Evolutionary conservation across 257 asterid species (phyloP).

Genomic region (Solanum virginianum): DNA sequence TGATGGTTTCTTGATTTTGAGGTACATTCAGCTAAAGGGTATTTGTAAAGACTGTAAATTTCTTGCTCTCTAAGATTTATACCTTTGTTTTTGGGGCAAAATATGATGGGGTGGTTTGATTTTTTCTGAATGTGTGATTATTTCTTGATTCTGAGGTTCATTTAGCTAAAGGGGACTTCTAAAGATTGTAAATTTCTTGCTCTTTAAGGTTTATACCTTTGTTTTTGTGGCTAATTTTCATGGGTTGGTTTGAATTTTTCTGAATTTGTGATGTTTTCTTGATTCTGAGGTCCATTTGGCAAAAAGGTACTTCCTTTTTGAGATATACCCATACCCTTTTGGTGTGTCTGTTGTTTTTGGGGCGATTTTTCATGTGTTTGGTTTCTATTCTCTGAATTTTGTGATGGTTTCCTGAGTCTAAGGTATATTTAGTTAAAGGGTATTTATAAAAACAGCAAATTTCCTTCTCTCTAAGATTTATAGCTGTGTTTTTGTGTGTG

Average conservation of each 20-base stretch:
- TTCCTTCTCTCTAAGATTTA: not conserved
- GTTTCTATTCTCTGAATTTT: not conserved
- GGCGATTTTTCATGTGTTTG: not conserved
- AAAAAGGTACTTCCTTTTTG: not conserved
- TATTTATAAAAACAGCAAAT: constrained; percentile 2
- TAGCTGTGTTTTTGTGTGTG: not conserved
- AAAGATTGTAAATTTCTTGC: not conserved
- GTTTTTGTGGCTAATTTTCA: not conserved
- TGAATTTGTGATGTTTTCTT: not conserved
- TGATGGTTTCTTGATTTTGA: not conserved
- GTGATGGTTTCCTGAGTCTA: not conserved
- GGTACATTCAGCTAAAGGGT: constrained; percentile 69
- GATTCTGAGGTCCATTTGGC: not conserved
- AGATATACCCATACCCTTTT: too few relatives aligned
- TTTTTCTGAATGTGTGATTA: not conserved
- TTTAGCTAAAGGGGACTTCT: constrained; percentile 51
- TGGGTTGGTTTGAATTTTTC: not conserved
- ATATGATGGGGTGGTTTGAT: not conserved
- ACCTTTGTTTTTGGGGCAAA: not conserved
- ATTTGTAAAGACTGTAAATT: not conserved
- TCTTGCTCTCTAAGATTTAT: not conserved
- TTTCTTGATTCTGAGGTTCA: constrained; percentile 26
- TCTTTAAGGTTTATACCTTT: not conserved
- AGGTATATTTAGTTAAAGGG: constrained; percentile 28
- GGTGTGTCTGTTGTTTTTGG: too few relatives aligned